phyloP scores from a whole-genome alignment of 495 filamentous ascomycete genomes.

The Daldinia vernicosa region DNA sequence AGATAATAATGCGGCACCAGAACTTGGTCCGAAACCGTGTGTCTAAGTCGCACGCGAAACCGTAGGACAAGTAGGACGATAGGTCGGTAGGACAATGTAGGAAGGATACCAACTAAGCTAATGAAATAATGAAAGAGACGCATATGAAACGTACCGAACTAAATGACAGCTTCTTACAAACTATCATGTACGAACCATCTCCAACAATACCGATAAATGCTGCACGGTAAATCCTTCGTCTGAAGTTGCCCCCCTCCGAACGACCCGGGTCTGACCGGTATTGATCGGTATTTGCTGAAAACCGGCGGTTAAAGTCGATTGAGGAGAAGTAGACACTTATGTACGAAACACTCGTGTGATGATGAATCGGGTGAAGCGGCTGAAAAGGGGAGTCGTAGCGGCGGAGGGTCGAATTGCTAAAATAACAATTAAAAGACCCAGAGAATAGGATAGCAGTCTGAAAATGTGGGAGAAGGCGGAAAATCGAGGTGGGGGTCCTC shows the following conservation, averaged over 20 bases:
- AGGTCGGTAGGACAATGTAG: constrained; percentile 19
- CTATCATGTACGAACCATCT: constrained; percentile 2
- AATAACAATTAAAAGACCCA: constrained; percentile 30
- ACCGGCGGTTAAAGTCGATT: constrained; percentile 36
- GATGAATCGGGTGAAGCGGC: constrained; percentile 40
- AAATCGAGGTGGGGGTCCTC: constrained; percentile 29
- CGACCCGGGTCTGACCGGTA: constrained; percentile 25
- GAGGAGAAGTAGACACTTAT: constrained; percentile 19
- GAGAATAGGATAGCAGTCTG: constrained; percentile 16
- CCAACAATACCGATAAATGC: constrained; percentile 5
- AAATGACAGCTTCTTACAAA: neutral
- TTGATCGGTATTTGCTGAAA: constrained; percentile 6
- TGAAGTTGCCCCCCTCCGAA: constrained; percentile 6
- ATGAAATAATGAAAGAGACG: constrained; percentile 22
- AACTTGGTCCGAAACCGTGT: constrained; percentile 35
- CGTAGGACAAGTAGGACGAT: constrained; percentile 2
- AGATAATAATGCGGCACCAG: constrained; percentile 31
- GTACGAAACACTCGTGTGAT: neutral
- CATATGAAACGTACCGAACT: constrained; percentile 28
- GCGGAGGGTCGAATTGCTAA: constrained; percentile 30
- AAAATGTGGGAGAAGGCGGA: constrained; percentile 11
- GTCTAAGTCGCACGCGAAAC: constrained; percentile 33
- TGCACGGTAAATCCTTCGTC: constrained; percentile 14
- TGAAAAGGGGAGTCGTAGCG: constrained; percentile 34
- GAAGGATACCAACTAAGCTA: constrained; percentile 15